Percentiles rank a stretch among this genome's conserved stretches.
Conservation (phyloP, 2,329 filamentous ascomycete genomes). For the Fusarium vanettenii region DNA sequence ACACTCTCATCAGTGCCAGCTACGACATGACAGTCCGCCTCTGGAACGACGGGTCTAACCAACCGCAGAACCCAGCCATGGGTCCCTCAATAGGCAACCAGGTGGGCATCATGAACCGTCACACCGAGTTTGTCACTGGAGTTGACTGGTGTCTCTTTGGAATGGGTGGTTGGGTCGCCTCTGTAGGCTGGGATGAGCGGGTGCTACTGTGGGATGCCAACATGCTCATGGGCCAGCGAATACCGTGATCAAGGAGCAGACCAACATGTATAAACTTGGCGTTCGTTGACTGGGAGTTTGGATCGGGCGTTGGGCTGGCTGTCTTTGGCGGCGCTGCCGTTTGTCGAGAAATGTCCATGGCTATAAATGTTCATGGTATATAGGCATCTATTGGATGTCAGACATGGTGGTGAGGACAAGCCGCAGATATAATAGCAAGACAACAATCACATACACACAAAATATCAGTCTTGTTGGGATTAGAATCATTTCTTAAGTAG, state of each 20-base stretch:
- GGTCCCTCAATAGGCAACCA: constrained; percentile 70
- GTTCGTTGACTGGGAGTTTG: constrained; percentile 35
- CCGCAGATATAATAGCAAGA: neutral
- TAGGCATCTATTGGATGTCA: neutral
- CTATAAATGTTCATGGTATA: neutral
- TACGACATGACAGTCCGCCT: constrained; percentile 98
- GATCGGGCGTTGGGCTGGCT: neutral
- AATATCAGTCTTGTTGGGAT: constrained; percentile 7
- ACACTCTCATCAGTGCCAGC: constrained; percentile 87
- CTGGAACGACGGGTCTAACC: constrained; percentile 81
- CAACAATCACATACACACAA: neutral
- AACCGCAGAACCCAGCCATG: constrained; percentile 49
- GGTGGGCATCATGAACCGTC: constrained; percentile 87
- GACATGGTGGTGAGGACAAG: neutral
- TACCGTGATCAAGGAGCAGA: constrained; percentile 16
- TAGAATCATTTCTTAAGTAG: constrained; percentile 42
- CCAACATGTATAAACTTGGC: constrained; percentile 15
- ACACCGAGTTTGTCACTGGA: constrained; percentile 96
- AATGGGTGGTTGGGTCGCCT: constrained; percentile 94
- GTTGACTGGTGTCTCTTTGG: constrained; percentile 99
- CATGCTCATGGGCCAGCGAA: constrained; percentile 52
- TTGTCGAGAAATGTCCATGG: neutral
- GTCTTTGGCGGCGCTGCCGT: constrained; percentile 1
- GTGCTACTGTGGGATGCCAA: constrained; percentile 92
- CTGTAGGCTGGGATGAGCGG: constrained; percentile 92